These are phyloP conservation scores for Ilyonectria destructans DNA, from an alignment of 2,329 filamentous ascomycete genomes.

Conservation along the genomic window DNA sequence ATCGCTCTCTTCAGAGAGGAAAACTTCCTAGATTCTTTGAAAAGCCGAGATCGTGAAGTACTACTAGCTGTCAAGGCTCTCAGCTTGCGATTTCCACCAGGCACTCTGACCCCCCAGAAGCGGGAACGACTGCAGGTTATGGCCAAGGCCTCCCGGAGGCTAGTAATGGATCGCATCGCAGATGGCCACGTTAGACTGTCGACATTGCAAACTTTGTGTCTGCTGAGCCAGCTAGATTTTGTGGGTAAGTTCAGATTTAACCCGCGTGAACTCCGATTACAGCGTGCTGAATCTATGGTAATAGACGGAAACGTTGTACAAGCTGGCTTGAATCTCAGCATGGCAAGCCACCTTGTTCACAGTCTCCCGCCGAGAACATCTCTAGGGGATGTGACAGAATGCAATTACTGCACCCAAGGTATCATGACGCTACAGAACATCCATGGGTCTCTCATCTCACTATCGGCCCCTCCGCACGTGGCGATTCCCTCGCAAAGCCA, in stretches of 20 bases:
- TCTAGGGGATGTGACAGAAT: conserved; percentile 43
- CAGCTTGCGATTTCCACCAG: conserved; percentile 58
- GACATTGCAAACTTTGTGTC: conserved; percentile 57
- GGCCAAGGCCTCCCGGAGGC: conserved; percentile 38
- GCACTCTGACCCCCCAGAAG: conserved; percentile 33
- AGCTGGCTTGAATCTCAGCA: conserved; percentile 43
- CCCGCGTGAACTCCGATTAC: background rate
- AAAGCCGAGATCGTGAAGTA: conserved; percentile 55
- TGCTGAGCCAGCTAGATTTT: conserved; percentile 58
- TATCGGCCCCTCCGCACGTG: conserved; percentile 14
- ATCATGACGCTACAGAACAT: conserved; percentile 61
- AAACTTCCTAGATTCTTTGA: conserved; percentile 58
- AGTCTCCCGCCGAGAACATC: conserved; percentile 38
- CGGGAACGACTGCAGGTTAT: conserved; percentile 27
- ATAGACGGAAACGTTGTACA: conserved; percentile 45
- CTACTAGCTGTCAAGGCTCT: conserved; percentile 58
- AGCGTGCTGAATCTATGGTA: background rate
- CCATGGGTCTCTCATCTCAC: conserved; percentile 52
- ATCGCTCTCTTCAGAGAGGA: conserved; percentile 62
- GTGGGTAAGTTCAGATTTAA: conserved; percentile 49
- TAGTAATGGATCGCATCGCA: conserved; percentile 54
- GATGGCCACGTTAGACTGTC: conserved; percentile 57
- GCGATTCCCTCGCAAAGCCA: background rate
- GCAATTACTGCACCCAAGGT: conserved; percentile 57
- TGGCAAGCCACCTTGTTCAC: conserved; percentile 45